These are phyloP conservation scores for Hyaloperonospora arabidopsidis DNA, from an alignment of 352 stramenopile species.

Conservation along the genomic window DNA sequence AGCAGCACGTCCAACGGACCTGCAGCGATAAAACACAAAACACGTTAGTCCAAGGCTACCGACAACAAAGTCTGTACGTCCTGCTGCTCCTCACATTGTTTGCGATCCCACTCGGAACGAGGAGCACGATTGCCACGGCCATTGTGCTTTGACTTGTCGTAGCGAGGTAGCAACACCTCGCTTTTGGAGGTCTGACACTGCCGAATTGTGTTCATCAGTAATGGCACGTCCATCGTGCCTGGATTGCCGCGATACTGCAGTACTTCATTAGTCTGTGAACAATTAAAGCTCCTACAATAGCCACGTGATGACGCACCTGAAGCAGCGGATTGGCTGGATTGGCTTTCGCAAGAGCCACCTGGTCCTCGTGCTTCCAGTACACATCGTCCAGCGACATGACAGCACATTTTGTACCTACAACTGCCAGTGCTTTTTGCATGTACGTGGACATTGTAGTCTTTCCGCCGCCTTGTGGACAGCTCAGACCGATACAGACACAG, in stretches of 20 bases:
- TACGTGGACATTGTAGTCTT: constrained; percentile 79
- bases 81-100: constrained; percentile 35
- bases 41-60: constrained; percentile 5
- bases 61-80: not conserved
- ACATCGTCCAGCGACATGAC: constrained; percentile 81
- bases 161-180: constrained; percentile 55
- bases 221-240: constrained; percentile 67
- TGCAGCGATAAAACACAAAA: constrained; percentile 15
- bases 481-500: constrained; percentile 71
- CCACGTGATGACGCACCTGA: constrained; percentile 34
- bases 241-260: constrained; percentile 72
- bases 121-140: constrained; percentile 69
- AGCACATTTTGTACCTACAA: constrained; percentile 53
- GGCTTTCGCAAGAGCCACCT: constrained; percentile 48
- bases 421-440: constrained; percentile 49
- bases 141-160: constrained; percentile 71
- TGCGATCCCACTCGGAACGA: constrained; percentile 40
- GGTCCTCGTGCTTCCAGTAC: constrained; percentile 61
- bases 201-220: constrained; percentile 53
- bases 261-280: constrained; percentile 14
- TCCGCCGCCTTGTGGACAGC: constrained; percentile 75
- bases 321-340: constrained; percentile 67
- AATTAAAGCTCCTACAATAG: not conserved
- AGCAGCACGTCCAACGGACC: constrained; percentile 73
- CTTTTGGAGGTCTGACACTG: constrained; percentile 41